Evolutionary conservation across 305 asterid genomes (phyloP).

Genomic region (Rubia peregrina): DNA sequence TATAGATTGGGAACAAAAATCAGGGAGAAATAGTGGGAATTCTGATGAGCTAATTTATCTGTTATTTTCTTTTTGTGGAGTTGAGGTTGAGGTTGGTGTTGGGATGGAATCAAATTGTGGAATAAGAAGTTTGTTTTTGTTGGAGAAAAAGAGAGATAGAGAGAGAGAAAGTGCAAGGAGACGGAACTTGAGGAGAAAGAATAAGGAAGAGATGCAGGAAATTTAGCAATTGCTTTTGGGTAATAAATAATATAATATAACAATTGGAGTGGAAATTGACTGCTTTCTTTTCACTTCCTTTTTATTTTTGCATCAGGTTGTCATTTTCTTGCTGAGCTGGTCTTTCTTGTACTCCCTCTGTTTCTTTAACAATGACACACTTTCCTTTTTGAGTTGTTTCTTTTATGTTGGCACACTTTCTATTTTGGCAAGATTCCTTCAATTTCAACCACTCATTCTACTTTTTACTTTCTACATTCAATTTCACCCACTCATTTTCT

Average conservation of each 20-base stretch:
- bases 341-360: no score
- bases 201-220: not conserved
- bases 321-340: constrained; percentile 19
- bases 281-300: not conserved
- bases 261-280: constrained; percentile 4
- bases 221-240: not conserved
- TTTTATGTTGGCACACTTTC: no score
- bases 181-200: constrained; percentile 1
- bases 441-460: no score
- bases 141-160: not conserved
- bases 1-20: not conserved
- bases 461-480: no score
- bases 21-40: not conserved
- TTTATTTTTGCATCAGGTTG: not conserved
- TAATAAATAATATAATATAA: not conserved
- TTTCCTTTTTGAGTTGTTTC: no score
- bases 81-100: not conserved
- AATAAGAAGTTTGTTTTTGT: constrained; percentile 28
- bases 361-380: no score
- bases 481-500: no score
- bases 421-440: no score
- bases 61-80: no score
- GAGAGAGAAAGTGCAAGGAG: not conserved
- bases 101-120: constrained; percentile 4
- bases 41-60: not conserved